Percentiles rank a stretch among this genome's conserved stretches.
phyloP scores from a whole-genome alignment of 495 filamentous ascomycete genomes.

The Parmelia sp. region DNA sequence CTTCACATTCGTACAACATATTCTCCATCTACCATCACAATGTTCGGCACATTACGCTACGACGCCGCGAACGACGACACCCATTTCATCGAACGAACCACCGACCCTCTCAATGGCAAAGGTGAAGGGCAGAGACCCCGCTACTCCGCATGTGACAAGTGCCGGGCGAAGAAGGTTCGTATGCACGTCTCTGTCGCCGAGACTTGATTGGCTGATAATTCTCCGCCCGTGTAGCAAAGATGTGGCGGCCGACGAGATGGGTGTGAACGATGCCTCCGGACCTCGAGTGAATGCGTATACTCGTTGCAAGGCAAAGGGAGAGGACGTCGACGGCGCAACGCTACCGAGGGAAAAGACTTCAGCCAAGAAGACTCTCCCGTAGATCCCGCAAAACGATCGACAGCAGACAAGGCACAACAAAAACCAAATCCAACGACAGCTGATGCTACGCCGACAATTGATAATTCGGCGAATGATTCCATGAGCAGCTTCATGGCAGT shows the following conservation, averaged over 20 bases:
- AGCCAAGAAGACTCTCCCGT: not conserved
- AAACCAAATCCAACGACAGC: not conserved
- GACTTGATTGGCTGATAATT: not conserved
- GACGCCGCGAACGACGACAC: not conserved
- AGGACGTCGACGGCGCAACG: not conserved
- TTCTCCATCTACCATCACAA: not conserved
- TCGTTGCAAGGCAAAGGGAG: slow-evolving; percentile 4
- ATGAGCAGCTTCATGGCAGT: not conserved
- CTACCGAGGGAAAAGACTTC: not conserved
- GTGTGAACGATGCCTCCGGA: not conserved
- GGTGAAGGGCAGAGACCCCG: slow-evolving; percentile 1
- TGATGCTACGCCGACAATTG: not conserved
- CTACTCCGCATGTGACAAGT: slow-evolving; percentile 4
- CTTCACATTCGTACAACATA: not conserved
- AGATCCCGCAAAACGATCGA: not conserved
- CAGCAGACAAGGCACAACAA: not conserved
- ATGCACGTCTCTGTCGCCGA: not conserved
- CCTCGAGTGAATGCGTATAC: slow-evolving; percentile 6
- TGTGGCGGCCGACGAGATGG: slow-evolving; percentile 3
- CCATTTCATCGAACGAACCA: not conserved
- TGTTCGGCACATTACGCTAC: slow-evolving; percentile 3
- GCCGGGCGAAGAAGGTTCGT: slow-evolving; percentile 5
- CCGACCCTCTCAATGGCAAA: not conserved
- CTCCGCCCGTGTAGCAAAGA: not conserved
- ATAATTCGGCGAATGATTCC: not conserved